Evolutionary conservation across 352 stramenopile genomes (phyloP), one percentile per base, ranked within the genome.

Genomic region (Globisporangium nunn): DNA sequence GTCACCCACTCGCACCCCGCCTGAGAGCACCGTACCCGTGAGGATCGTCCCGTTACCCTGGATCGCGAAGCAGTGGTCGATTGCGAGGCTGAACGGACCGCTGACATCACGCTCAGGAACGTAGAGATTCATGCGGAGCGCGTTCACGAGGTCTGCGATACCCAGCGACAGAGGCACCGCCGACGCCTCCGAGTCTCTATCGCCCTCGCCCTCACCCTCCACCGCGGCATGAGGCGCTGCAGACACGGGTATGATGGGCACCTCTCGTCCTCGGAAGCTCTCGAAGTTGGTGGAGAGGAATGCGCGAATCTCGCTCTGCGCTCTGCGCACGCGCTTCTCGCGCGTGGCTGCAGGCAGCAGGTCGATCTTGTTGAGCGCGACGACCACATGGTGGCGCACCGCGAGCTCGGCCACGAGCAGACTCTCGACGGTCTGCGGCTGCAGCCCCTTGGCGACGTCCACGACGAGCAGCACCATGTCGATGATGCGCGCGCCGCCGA

Each of bases 61-160:
- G 47, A 99, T 92, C 28, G 85, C 75, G 66, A 99, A 99, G 69
- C 96, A 99, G 68, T 99, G 97, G 74, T 99, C 97, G 56, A 99
- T 92, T 39, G 87, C 81, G 60, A 98, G 96, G 60, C 92, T 94
- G 53, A 99, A 95, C 30, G 77, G 67, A n/a, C 75, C 78, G 18
- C 66, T 63, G 0, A 37, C 46, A 50, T 88, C 68, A 31, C 83
- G 74, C 51, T 56, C 43, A 7, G 78, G 83, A 8, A 66, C 49
- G 6, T 72, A 44, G 28, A 93, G 63, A 46, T 67, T 59, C 14
- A 18, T 33, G 0, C 55, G 65, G 4, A 91, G 64, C 28, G 62
- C 51, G 2, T 66, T 45, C 8, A 89, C 50, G 6, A 99, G 77
- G 12, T 69, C 75, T 17, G 89, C 64, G 2, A 97, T 78, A 50